phyloP scores from a whole-genome alignment of 2,329 filamentous ascomycete species.

The Blastomyces emzantsi region DNA sequence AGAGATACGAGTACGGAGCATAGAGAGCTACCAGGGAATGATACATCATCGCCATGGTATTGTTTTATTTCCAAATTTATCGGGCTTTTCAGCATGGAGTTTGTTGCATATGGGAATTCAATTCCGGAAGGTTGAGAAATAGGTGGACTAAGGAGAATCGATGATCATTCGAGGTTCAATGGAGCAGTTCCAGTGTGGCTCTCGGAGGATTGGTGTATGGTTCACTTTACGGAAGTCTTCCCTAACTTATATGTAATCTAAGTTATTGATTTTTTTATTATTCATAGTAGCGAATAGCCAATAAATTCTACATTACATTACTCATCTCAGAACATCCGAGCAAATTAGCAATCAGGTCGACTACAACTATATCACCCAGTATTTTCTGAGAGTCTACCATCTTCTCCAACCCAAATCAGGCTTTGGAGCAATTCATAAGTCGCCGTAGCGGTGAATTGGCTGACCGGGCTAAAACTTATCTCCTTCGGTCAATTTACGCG shows the following conservation, averaged over 20 bases:
- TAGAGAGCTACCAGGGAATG: background rate
- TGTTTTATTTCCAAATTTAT: background rate
- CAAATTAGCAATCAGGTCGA: background rate
- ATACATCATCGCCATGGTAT: background rate
- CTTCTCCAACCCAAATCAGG: too few relatives aligned
- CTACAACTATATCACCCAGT: too few relatives aligned
- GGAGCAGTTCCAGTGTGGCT: background rate
- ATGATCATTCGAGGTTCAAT: background rate
- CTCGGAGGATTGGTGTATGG: background rate
- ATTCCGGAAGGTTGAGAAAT: background rate
- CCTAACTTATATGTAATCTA: background rate
- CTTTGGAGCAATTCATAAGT: background rate
- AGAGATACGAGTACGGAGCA: slow-evolving; percentile 16
- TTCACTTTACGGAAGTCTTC: background rate
- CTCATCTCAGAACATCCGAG: background rate
- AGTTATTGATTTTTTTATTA: background rate
- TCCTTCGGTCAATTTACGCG: background rate
- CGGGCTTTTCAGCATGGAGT: slow-evolving; percentile 3
- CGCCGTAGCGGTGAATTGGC: background rate
- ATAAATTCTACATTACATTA: background rate
- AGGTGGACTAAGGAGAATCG: background rate
- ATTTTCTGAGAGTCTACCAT: too few relatives aligned
- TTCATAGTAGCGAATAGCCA: background rate
- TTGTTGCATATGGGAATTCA: background rate
- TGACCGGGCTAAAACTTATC: background rate